Conservation (phyloP, 768 basidiomycete genomes). For the Lentinula raphanica region DNA sequence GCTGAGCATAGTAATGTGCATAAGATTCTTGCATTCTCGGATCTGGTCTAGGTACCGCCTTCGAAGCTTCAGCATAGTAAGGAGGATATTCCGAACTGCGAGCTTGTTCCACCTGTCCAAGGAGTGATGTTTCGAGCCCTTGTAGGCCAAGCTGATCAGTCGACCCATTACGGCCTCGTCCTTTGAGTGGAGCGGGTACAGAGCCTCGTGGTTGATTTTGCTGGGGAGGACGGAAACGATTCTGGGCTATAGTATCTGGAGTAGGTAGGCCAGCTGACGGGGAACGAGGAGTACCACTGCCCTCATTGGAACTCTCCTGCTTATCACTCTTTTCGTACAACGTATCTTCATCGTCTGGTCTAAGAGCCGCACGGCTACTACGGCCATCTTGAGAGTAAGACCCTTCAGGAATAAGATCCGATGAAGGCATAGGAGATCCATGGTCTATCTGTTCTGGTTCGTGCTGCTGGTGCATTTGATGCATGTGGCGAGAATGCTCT, state of each 20-base stretch:
- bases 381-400: conserved; percentile 29
- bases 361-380: conserved; percentile 32
- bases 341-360: conserved; percentile 42
- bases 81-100: conserved; percentile 22
- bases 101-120: conserved; percentile 34
- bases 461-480: conserved; percentile 20
- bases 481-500: conserved; percentile 23
- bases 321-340: conserved; percentile 35
- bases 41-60: conserved; percentile 15
- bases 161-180: conserved; percentile 50
- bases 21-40: conserved; percentile 20
- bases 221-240: neutral
- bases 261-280: conserved; percentile 53
- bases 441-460: conserved; percentile 22
- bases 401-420: conserved; percentile 48
- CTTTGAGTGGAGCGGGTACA: conserved; percentile 29
- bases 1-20: conserved; percentile 31
- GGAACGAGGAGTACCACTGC: conserved; percentile 63
- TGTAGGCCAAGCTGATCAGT: conserved; percentile 60
- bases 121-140: conserved; percentile 52
- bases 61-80: conserved; percentile 23
- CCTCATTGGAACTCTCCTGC: conserved; percentile 39
- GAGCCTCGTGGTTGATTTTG: conserved; percentile 14
- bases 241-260: neutral
- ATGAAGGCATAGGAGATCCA: conserved; percentile 39